Evolutionary conservation across 2,329 filamentous ascomycete species (phyloP), one percentile per base, ranked within the genome.

Genomic region (Neonectria faginata): DNA sequence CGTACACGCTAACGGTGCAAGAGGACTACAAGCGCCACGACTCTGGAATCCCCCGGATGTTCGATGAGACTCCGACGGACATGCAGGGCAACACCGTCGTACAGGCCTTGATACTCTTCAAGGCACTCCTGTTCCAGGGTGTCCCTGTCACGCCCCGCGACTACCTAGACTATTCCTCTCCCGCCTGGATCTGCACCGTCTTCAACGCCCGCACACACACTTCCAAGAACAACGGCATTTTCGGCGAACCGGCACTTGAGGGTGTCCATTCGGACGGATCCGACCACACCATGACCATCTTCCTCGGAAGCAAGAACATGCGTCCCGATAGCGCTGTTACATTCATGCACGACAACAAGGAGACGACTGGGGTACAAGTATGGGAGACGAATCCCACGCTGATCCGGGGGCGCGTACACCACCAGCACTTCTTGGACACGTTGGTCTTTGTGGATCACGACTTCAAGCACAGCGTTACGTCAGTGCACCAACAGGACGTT

Each of bases 261-360:
- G 74, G 74, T 14, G 73, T 76, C 27, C 74, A 76, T 65, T 67
- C 68, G 5, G 74, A 76, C 52, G 74, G 74, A 11, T 69, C 69
- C 14, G 74, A 76, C 61, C 70, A 73, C 50, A 75, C 73, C 60
- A 76, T 76, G 74, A 75, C 74, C 3, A 68, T 69, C 36, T 74
- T 69, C 45, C 67, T 76, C 16, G 71, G 71, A 2, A 68, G 65
- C 59, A 36, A 60, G 25, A 76, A 76, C 60, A 74, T 76, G 72
- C 64, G 62, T 9, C 44, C 65, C 14, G 67, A 73, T 57, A 73
- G 70, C 61, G 73, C 69, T n/a, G 68, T 72, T 7, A 76, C 73
- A 50, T 73, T 67, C 56, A 60, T 76, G 16, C 74, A 76, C 63
- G 71, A 68, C 60, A 69, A 65, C 48, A 16, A 54, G 8, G 69